Conservation (phyloP, 2,329 filamentous ascomycete genomes). For the Trichoderma atroviride region DNA sequence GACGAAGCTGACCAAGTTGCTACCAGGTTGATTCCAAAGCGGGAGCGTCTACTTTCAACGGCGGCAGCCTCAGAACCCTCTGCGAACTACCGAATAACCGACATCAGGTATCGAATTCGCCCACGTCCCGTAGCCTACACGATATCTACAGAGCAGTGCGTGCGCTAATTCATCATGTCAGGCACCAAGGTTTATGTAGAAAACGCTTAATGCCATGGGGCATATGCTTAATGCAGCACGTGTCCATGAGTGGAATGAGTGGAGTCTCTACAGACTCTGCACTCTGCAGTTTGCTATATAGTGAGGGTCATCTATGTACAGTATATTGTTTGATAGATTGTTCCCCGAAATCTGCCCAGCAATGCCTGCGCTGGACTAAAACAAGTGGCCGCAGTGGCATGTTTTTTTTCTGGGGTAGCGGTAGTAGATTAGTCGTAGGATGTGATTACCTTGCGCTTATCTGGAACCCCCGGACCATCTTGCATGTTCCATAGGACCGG, state of each 20-base stretch:
- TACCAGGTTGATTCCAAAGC: neutral
- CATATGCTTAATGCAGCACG: conserved; percentile 14
- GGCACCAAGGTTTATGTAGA: neutral
- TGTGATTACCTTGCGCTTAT: neutral
- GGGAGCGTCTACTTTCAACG: neutral
- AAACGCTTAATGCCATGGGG: neutral
- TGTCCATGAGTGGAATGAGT: neutral
- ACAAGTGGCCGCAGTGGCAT: conserved; percentile 5
- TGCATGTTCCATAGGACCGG: conserved; percentile 20
- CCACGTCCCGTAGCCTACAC: neutral
- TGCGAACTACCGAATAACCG: conserved; percentile 21
- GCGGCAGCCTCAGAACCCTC: neutral
- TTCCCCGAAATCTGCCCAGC: neutral
- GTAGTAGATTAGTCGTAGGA: neutral
- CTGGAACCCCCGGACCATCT: conserved; percentile 14
- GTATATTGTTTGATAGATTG: too few species aligned
- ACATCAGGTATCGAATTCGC: conserved; percentile 12
- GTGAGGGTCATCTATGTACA: neutral
- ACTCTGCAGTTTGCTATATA: neutral
- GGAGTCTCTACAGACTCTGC: neutral
- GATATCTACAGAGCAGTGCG: neutral
- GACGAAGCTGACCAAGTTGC: neutral
- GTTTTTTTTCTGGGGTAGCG: conserved; percentile 8
- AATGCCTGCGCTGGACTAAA: neutral
- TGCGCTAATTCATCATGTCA: neutral